A percentile compares a stretch with the other conserved stretches of the same genome.
Evolutionary conservation across 1,284 basidiomycete genomes (phyloP).

Genomic region (Leucoagaricus sp.): DNA sequence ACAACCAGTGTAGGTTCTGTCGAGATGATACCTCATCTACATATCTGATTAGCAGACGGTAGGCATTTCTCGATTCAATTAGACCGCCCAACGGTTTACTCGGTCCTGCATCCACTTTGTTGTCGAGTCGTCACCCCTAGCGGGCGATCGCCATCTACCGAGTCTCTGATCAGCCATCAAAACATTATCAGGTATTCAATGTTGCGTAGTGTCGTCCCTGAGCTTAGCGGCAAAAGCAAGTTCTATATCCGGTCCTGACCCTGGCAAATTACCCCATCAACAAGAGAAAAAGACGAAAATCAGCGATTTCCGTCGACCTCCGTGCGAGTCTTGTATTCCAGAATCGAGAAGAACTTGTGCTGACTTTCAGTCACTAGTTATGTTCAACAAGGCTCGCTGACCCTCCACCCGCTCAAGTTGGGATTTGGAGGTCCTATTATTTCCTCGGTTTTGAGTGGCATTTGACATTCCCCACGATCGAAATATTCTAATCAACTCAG

Average conservation of each 20-base stretch:
- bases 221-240: not conserved
- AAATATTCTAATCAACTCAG: not conserved
- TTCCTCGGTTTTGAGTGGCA: not conserved
- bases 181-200: not conserved
- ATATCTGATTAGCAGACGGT: not conserved
- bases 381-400: not conserved
- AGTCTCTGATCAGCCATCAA: not conserved
- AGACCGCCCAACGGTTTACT: not conserved
- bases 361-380: not conserved
- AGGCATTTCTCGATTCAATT: not conserved
- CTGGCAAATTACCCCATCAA: not conserved
- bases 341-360: not conserved
- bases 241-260: not conserved
- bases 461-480: too few species aligned
- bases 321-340: not conserved
- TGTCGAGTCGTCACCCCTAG: not conserved
- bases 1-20: not conserved
- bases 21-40: not conserved
- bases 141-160: not conserved
- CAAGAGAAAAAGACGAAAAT: not conserved
- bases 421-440: not conserved
- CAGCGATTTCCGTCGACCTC: not conserved
- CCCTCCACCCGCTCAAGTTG: not conserved
- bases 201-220: not conserved
- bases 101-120: conserved; percentile 7